A percentile compares a stretch with the other conserved stretches of the same genome.
phyloP scores from a whole-genome alignment of 805 yeast species.

The Yamadazyma tumulicola region DNA sequence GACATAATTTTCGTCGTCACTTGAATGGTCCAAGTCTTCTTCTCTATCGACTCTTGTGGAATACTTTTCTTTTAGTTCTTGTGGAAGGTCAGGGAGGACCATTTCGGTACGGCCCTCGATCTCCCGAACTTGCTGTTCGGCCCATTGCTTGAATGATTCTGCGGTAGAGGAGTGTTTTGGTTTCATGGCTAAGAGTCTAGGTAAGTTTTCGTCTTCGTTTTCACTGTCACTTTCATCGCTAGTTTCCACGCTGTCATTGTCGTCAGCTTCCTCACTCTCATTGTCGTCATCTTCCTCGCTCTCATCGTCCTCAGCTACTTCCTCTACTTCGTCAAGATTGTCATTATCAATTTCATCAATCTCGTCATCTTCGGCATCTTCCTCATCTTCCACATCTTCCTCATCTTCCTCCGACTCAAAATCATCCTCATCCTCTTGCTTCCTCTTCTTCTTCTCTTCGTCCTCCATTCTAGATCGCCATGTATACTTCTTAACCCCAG shows the following conservation, averaged over 20 bases:
- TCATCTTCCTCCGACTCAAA: conserved; percentile 42
- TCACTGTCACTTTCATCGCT: conserved; percentile 27
- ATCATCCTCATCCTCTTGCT: conserved; percentile 61
- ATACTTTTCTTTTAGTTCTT: conserved; percentile 41
- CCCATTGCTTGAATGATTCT: conserved; percentile 81
- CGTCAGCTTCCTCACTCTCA: conserved; percentile 27
- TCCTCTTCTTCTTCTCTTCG: conserved; percentile 34
- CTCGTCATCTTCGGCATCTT: conserved; percentile 23
- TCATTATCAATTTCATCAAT: conserved; percentile 24
- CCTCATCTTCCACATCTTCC: conserved; percentile 21
- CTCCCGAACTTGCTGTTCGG: conserved; percentile 64
- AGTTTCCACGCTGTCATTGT: conserved; percentile 25
- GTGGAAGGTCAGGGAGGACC: conserved; percentile 44
- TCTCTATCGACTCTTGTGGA: conserved; percentile 53
- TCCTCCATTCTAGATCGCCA: conserved; percentile 54
- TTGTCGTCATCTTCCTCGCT: conserved; percentile 21
- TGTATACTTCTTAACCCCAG: conserved; percentile 53
- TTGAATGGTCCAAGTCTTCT: conserved; percentile 71
- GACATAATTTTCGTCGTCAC: conserved; percentile 57
- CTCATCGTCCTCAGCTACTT: conserved; percentile 21
- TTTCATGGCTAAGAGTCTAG: conserved; percentile 34
- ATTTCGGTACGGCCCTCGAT: conserved; percentile 56
- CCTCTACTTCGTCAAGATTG: conserved; percentile 23
- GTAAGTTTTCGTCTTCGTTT: conserved; percentile 28
- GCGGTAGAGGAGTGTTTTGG: conserved; percentile 44